Base-by-base conservation (phyloP, 2,329 filamentous ascomycete species). In the Atkinsonella hypoxylon region DNA sequence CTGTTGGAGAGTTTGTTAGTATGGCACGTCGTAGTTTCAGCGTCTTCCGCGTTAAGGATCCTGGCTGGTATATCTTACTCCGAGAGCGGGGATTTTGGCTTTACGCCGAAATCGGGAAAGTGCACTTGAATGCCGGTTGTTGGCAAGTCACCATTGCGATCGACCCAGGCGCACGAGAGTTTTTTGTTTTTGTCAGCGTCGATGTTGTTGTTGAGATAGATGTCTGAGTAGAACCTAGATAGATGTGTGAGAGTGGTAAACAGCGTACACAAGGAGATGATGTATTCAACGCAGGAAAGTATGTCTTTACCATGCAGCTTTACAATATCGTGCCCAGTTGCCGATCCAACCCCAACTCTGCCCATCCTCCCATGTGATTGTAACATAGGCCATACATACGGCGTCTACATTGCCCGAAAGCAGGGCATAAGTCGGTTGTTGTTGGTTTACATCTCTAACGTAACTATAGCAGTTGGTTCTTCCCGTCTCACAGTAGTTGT, bases 181-280 rank as follows among this genome's bases (percentile, higher is more conserved):
- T 26, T 26, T 26, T 5, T 26, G 26, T 4, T 8, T 20, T 34
- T 34, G 0, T 34, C 26, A 26, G 17, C 0, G 12, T 26, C 38
- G 2, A 0, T 32, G 38, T 34, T 11, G 26, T 22, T 48, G 26
- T 4, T 3, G 4, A 48, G n/a, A 20, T 11, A 34, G 8, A 48
- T 48, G 4, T 48, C 38, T 11, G 47, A 48, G 13, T 48, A 48
- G 4, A 32, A 48, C 47, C 47, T 48, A 30, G 26, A 9, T 15
- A 10, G 15, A 30, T 4, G 8, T 11, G 10, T 30, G 41, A 31
- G 15, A 44, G 41, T 36, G 26, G 8, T 26, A 26, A 5, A 36
- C 2, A 36, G 12, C 15, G 15, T 10, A 36, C 13, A 15, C 34
- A 36, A 36, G 4, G 34, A 36, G 34, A 1, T 1, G 2, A 15